A percentile compares a stretch with the other conserved stretches of the same genome.
These are phyloP conservation scores for Botryotinia calthae DNA, from an alignment of 2,329 filamentous ascomycete species.

Conservation along the genomic window DNA sequence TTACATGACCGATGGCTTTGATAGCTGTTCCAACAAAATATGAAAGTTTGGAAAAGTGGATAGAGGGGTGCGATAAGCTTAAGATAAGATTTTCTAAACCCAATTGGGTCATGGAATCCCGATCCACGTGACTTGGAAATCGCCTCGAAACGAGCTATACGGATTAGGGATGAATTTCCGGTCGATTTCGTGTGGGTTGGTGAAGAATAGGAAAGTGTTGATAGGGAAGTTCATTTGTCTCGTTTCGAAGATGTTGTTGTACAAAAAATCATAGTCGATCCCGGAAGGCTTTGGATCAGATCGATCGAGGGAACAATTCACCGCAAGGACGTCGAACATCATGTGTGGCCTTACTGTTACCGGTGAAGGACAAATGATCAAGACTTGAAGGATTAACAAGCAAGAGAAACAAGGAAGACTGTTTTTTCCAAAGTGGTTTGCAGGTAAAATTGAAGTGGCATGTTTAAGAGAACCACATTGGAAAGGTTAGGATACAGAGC, in stretches of 20 bases:
- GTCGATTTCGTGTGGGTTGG: not conserved
- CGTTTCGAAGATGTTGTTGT: not conserved
- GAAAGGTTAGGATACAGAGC: not conserved
- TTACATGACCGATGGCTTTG: not conserved
- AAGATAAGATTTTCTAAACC: constrained; percentile 2
- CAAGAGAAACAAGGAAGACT: not conserved
- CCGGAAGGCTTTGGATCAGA: not conserved
- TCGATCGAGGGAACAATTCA: constrained; percentile 2
- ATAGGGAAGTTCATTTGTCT: not conserved
- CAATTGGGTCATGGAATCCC: constrained; percentile 7
- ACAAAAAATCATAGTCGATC: not conserved
- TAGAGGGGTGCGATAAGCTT: not conserved
- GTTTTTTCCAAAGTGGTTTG: not conserved
- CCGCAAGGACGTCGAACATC: not conserved
- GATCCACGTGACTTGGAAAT: not conserved
- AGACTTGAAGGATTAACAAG: not conserved
- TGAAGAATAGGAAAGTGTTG: not conserved
- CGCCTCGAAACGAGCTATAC: not conserved
- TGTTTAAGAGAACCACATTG: not conserved
- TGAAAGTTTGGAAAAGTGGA: constrained; percentile 2
- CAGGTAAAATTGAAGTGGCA: not conserved
- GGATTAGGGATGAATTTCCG: constrained; percentile 16
- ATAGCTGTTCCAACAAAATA: not conserved
- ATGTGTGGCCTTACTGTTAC: not conserved
- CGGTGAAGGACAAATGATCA: not conserved